phyloP scores from a whole-genome alignment of 805 yeast species.

The Wickerhamiella vanderwaltii region DNA sequence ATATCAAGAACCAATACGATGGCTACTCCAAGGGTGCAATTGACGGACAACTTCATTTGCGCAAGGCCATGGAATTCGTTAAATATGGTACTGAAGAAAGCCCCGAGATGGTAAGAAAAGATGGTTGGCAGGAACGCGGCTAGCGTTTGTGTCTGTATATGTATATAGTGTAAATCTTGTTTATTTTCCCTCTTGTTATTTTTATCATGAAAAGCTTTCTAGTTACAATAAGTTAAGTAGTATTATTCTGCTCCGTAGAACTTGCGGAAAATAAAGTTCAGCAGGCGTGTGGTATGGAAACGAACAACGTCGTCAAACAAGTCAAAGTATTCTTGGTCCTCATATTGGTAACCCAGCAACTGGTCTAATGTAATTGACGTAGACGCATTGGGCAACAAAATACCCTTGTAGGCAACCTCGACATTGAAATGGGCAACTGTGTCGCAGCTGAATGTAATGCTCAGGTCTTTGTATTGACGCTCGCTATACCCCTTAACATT shows the following conservation, averaged over 20 bases:
- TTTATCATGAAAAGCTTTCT: neutral
- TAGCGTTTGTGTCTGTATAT: constrained; percentile 9
- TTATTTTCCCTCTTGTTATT: too few relatives aligned
- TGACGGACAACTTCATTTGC: constrained; percentile 61
- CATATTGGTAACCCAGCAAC: constrained; percentile 61
- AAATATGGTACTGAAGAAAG: constrained; percentile 43
- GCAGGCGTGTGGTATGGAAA: constrained; percentile 55
- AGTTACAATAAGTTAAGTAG: too few relatives aligned
- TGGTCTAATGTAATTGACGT: constrained; percentile 56
- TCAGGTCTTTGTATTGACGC: constrained; percentile 48
- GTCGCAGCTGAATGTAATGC: constrained; percentile 65
- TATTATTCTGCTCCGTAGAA: constrained; percentile 50
- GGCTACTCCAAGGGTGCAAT: constrained; percentile 57
- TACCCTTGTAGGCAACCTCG: constrained; percentile 57
- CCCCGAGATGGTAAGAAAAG: constrained; percentile 22
- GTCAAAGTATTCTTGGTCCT: constrained; percentile 40
- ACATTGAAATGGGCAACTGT: constrained; percentile 58
- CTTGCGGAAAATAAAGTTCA: constrained; percentile 59
- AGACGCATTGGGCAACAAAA: constrained; percentile 42
- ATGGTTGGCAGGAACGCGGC: constrained; percentile 23
- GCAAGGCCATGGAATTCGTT: constrained; percentile 62
- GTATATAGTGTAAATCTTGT: neutral
- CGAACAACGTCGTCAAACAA: constrained; percentile 57
- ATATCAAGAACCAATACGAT: constrained; percentile 49
- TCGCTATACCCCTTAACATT: constrained; percentile 43